Evolutionary conservation across 176 grass and related monocot species (phyloP), one percentile per base, ranked within the genome.

Genomic region (Dendrocalamus sinicus): DNA sequence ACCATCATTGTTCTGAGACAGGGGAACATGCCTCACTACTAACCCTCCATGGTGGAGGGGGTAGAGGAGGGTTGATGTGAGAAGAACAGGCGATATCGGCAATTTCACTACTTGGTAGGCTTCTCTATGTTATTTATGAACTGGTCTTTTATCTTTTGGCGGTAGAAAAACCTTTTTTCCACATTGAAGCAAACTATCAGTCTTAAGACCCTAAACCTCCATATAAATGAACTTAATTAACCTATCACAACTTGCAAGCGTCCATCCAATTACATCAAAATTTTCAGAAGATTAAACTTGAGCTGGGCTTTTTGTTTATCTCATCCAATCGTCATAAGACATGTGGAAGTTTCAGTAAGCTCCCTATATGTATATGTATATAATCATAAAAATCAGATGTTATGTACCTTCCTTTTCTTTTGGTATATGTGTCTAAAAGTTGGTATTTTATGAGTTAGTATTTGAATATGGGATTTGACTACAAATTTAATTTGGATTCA

Each of bases 61-160:
- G 89, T 91, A 91, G 89, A 91, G 86, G 89, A 91, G 89, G 89
- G 64, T 91, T 91, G 89, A 91, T 91, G 86, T 91, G 89, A 91
- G 81, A 91, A 91, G 89, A 91, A 91, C 89, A 88, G 77, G 68
- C 76, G 86, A 81, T 91, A 87, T 88, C 89, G 81, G 86, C 89
- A 88, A 45, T 91, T 91, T 88, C 89, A 85, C 71, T 32, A 66
- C 81, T 91, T 91, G 89, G 89, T 91, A 91, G 89, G 89, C 89
- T 91, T 91, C 89, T 88, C 72, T 85, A 81, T 91, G 55, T 88
- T 76, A 70, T 7, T 85, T 85, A 77, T 85, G 77, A 85, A 88
- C 37, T 88, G 64, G 47, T 84, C 12, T 65, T 91, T 91, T 81
- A 81, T 88, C 20, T 47, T 85, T 91, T 88, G 76, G 51, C 84